Evolutionary conservation across 2,329 filamentous ascomycete genomes (phyloP).

Genomic region (Exophiala mesophila): DNA sequence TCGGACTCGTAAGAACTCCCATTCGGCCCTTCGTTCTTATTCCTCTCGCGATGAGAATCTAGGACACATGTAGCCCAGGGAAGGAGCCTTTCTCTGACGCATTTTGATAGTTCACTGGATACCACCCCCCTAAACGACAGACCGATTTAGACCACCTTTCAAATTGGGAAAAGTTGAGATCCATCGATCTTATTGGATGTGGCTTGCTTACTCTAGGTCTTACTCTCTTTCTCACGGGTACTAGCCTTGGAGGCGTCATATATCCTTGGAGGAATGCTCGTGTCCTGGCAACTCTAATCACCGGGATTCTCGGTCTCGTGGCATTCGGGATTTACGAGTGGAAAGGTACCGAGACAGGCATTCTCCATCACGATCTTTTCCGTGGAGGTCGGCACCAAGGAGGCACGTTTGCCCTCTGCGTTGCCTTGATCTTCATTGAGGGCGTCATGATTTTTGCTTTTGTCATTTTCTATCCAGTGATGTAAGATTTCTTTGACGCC

Average conservation of each 20-base stretch:
- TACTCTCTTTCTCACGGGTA: slow-evolving; percentile 6
- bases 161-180: slow-evolving; percentile 1
- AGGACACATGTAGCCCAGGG: background rate
- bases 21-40: background rate
- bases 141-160: slow-evolving; percentile 5
- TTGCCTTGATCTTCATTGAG: slow-evolving; percentile 8
- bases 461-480: slow-evolving; percentile 6
- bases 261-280: slow-evolving; percentile 6
- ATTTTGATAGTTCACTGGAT: slow-evolving; percentile 4
- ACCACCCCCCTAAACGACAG: slow-evolving; percentile 6
- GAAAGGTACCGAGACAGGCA: slow-evolving; percentile 7
- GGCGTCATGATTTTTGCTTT: slow-evolving; percentile 5
- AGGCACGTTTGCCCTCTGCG: slow-evolving; percentile 7
- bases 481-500: slow-evolving; percentile 1
- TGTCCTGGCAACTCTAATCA: slow-evolving; percentile 2
- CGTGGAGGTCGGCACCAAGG: slow-evolving; percentile 1
- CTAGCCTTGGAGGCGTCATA: slow-evolving; percentile 4
- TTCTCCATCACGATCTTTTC: slow-evolving; percentile 9
- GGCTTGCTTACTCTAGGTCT: slow-evolving; percentile 4
- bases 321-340: slow-evolving; percentile 8
- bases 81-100: background rate
- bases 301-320: slow-evolving; percentile 4
- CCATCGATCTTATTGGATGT: slow-evolving; percentile 5
- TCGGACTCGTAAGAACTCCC: background rate
- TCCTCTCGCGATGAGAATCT: background rate